Evolutionary conservation across 2,329 filamentous ascomycete species (phyloP).

Genomic region (Fusarium brevicatenulatum): DNA sequence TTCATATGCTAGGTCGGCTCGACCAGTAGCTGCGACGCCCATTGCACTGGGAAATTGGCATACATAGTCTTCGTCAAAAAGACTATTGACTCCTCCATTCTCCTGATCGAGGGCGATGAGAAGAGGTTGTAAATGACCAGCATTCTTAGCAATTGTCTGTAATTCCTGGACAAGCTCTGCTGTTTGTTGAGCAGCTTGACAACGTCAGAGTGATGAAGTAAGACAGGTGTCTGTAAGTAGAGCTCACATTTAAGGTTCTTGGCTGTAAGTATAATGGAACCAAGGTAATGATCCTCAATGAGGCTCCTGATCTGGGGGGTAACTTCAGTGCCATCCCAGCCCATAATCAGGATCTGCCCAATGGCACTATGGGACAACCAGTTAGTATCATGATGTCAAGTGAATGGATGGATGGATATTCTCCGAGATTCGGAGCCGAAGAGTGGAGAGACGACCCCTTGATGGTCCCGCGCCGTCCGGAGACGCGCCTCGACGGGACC

Average conservation of each 20-base stretch:
- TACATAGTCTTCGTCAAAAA: conserved; percentile 95
- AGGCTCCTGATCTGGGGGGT: conserved; percentile 84
- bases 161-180: conserved; percentile 89
- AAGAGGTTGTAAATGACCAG: conserved; percentile 88
- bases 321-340: conserved; percentile 85
- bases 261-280: conserved; percentile 84
- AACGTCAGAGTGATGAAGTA: conserved; percentile 43
- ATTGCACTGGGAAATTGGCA: conserved; percentile 97
- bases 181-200: conserved; percentile 86
- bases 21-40: conserved; percentile 93
- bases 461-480: conserved; percentile 1
- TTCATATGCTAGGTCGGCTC: conserved; percentile 84
- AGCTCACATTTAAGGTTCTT: conserved; percentile 84
- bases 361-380: conserved; percentile 64
- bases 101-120: conserved; percentile 95
- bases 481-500: conserved; percentile 4
- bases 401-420: background rate
- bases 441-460: conserved; percentile 31
- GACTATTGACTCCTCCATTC: conserved; percentile 96
- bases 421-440: conserved; percentile 34
- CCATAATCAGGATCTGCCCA: conserved; percentile 84
- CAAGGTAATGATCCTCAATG: conserved; percentile 86
- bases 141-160: conserved; percentile 89
- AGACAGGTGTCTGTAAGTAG: background rate
- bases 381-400: conserved; percentile 33